Conservation (phyloP, 2,329 filamentous ascomycete species). For the Magnaporthiopsis incrustans region DNA sequence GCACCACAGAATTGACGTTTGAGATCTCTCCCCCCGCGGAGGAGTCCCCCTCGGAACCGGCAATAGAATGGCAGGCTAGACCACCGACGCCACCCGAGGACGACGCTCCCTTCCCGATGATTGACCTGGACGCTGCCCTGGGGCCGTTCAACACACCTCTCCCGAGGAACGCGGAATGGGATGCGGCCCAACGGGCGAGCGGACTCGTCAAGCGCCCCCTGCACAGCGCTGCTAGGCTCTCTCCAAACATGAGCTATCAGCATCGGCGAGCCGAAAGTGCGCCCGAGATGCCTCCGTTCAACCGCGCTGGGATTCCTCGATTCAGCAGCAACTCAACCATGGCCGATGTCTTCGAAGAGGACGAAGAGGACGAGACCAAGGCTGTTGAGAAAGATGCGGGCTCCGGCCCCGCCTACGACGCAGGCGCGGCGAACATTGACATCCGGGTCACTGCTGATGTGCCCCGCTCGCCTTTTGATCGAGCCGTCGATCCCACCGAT, state of each 20-base stretch:
- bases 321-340: conserved; percentile 65
- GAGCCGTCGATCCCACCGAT: conserved; percentile 9
- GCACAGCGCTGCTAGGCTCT: conserved; percentile 68
- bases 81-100: conserved; percentile 36
- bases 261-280: conserved; percentile 75
- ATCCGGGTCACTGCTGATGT: conserved; percentile 15
- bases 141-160: conserved; percentile 84
- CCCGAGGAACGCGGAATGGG: conserved; percentile 55
- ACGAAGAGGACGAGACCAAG: conserved; percentile 54
- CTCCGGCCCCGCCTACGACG: background rate
- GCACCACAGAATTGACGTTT: conserved; percentile 17
- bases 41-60: conserved; percentile 5
- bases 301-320: conserved; percentile 52
- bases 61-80: conserved; percentile 29
- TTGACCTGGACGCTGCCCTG: conserved; percentile 88
- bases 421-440: conserved; percentile 11
- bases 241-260: conserved; percentile 62
- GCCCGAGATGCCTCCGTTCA: conserved; percentile 70
- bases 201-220: conserved; percentile 57
- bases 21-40: conserved; percentile 12
- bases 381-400: conserved; percentile 4
- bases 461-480: conserved; percentile 1
- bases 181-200: conserved; percentile 53
- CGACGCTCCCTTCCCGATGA: conserved; percentile 69
- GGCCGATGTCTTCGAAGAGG: conserved; percentile 82